Base-by-base conservation (phyloP, 208 protist species). In the Balamuthia mandrillaris region DNA sequence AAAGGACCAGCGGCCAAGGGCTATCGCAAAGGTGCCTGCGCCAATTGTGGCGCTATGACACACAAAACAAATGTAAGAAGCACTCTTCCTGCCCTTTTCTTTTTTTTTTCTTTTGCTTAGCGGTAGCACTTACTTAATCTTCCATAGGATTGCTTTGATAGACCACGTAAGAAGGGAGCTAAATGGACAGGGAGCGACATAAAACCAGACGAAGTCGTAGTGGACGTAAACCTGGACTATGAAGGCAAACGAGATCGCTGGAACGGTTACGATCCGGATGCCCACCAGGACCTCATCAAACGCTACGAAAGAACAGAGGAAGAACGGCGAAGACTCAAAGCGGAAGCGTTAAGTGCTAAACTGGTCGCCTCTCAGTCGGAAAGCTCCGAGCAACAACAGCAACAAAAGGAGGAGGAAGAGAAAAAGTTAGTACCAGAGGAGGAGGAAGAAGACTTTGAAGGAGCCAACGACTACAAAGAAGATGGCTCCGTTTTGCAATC, bases 41-140 rank as follows among this genome's bases (percentile, higher is more conserved):
- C 93, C 9, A 99, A 99, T 92, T 99, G 98, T 85, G 98, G 98
- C 39, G 94, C 98, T 14, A 96, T 96, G 89, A 98, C 96, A 14
- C 98, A 99, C 94, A 95, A 96, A 82, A 94, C 94, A 24, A 94
- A 88, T n/a, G n/a, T n/a, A n/a, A n/a, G n/a, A n/a, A n/a, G n/a
- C n/a, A 68, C 87, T 81, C n/a, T 2, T n/a, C 49, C 49, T 56
- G 18, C 49, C n/a, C 18, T 56, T 56, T 56, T n/a, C n/a, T 56
- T 56, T n/a, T 18, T 27, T 56, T 56, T 39, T 54, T 63, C 10
- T 39, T 24, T 61, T 39, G 10, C 21, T 24, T 21, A 66, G 54
- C 18, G 10, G 37, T 10, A 66, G 33, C 14, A 4, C 3, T n/a
- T 31, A 84, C 37, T 18, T 21, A 66, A 18, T 56, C n/a, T 56